A percentile compares a stretch with the other conserved stretches of the same genome.
phyloP scores from a whole-genome alignment of 2,329 filamentous ascomycete species.

The Myriosclerotinia duriaeana region DNA sequence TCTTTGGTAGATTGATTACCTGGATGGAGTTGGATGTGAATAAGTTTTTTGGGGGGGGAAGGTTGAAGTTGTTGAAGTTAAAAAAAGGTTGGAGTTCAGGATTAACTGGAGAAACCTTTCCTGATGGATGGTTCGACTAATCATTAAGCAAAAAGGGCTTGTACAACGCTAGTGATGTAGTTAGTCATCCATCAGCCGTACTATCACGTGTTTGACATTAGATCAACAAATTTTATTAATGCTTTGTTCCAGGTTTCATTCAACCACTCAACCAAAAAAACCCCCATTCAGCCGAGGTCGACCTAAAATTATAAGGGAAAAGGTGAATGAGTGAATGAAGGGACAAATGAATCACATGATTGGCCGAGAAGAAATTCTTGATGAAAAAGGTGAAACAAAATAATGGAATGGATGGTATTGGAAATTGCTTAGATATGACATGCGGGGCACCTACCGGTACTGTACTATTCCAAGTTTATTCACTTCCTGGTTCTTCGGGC shows the following conservation, averaged over 20 bases:
- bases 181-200: not conserved
- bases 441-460: too few relatives aligned
- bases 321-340: too few relatives aligned
- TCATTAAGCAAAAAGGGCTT: not conserved
- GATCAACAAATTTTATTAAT: not conserved
- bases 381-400: not conserved
- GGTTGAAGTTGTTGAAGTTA: not conserved
- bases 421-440: not conserved
- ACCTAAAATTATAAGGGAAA: too few relatives aligned
- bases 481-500: too few relatives aligned
- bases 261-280: not conserved
- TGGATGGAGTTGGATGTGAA: slow-evolving; percentile 13
- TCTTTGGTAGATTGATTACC: slow-evolving; percentile 15
- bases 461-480: too few relatives aligned
- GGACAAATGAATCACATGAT: not conserved
- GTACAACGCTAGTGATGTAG: not conserved
- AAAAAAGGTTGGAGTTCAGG: slow-evolving; percentile 11
- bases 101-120: not conserved
- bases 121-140: slow-evolving; percentile 5
- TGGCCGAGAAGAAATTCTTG: not conserved
- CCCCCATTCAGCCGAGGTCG: not conserved
- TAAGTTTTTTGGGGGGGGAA: not conserved
- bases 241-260: not conserved
- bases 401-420: not conserved
- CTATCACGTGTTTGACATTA: not conserved